Base-by-base conservation (phyloP, 768 basidiomycete species). In the Tulasnella sp. region DNA sequence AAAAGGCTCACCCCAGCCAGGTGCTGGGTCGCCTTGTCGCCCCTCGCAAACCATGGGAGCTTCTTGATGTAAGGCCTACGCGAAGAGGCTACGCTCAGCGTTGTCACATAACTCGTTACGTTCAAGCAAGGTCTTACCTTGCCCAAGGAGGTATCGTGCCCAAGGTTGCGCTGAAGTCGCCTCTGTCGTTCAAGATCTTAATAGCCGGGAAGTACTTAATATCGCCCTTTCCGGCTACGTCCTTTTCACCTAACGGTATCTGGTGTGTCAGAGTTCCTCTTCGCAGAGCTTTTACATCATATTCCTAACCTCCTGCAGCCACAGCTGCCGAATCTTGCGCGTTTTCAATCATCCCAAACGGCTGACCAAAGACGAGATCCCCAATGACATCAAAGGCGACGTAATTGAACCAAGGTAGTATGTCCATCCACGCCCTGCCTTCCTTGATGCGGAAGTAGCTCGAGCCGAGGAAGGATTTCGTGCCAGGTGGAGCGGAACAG, bases 291-390 rank as follows among this genome's bases (percentile, higher is more conserved):
- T 13, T 43, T 43, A 38, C 7, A 38, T 38, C 34, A 38, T 15
- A 38, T 38, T 38, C 13, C 30, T 44, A 10, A 42, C 58, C 64
- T 21, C 44, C 44, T 26, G 76, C 75, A 3, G 86, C 84, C 2
- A 87, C 84, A 3, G 82, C 75, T 1, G 86, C 88, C 8, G 80
- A 76, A 67, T 93, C 89, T 54, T 80, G 81, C 24, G 79, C 84
- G 4, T 84, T 79, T 55, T 79, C 67, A 62, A 94, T 75, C 91
- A 95, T 95, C 17, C 89, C 89, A 66, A 95, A 95, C 0, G 91
- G 86, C 1, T 81, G 80, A 1, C 91, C 91, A 65, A 93, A 93
- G 0, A 88, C 86, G 13, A 92, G 78, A 69, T 92, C 88, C 42
- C 77, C 88, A 45, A 92, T 86, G 65, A 91, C 88, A 70, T 85